phyloP scores from a whole-genome alignment of 306 rosid species.

The Leucaena leucocephala region DNA sequence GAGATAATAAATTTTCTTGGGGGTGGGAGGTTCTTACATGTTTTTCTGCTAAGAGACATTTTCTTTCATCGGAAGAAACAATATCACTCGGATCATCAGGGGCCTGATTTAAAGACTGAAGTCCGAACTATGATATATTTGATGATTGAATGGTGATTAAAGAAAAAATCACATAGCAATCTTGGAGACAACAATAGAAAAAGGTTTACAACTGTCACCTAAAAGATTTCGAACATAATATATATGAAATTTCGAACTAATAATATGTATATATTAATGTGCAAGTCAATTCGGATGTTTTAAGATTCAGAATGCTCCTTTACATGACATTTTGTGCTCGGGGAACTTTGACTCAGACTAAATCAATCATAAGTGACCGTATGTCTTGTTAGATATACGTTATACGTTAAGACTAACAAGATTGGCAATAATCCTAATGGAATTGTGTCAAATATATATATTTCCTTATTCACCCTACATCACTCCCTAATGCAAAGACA shows the following conservation, averaged over 20 bases:
- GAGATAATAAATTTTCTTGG: background rate
- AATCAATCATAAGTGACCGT: background rate
- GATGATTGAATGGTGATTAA: background rate
- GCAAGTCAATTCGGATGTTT: too few species aligned
- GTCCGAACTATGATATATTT: background rate
- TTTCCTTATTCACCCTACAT: background rate
- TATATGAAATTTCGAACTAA: background rate
- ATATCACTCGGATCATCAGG: background rate
- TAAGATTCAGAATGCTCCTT: background rate
- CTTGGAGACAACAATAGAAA: background rate
- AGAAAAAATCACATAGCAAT: background rate
- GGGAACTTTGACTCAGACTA: background rate
- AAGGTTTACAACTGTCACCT: background rate
- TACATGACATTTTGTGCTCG: background rate
- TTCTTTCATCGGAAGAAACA: background rate
- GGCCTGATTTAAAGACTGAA: background rate
- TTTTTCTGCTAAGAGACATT: background rate
- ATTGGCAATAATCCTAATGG: background rate
- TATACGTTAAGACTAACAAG: background rate
- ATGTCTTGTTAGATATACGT: background rate
- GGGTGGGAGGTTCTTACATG: background rate
- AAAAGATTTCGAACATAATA: background rate
- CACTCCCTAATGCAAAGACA: background rate
- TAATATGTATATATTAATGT: too few species aligned
- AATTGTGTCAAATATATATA: constrained; percentile 1